Percentiles rank a stretch among this genome's conserved stretches.
phyloP scores from a whole-genome alignment of 768 basidiomycete species.

The Wakefieldia striispora region DNA sequence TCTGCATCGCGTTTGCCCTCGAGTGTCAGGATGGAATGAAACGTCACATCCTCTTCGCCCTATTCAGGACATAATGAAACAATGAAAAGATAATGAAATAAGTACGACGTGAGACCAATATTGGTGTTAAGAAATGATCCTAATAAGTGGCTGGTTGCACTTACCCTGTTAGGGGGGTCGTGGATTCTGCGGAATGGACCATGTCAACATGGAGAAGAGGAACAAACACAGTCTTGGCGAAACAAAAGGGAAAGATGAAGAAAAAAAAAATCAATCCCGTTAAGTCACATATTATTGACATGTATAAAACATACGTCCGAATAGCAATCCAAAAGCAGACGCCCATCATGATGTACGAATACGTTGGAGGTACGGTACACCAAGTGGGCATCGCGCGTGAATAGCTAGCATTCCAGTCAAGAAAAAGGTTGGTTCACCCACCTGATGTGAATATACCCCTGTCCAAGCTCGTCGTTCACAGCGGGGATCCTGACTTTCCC shows the following conservation, averaged over 20 bases:
- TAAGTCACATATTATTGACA: slow-evolving; percentile 9
- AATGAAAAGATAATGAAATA: neutral
- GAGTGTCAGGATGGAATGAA: slow-evolving; percentile 69
- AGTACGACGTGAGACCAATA: slow-evolving; percentile 3
- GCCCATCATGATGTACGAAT: neutral
- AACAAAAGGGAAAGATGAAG: neutral
- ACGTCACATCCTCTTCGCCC: slow-evolving; percentile 63
- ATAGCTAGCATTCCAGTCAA: neutral
- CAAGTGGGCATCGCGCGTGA: slow-evolving; percentile 1
- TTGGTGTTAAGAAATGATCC: neutral
- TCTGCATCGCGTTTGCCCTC: slow-evolving; percentile 49
- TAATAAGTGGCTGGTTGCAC: slow-evolving; percentile 14
- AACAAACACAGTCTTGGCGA: too few relatives aligned
- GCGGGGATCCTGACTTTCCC: slow-evolving; percentile 76
- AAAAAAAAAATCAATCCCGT: slow-evolving; percentile 5
- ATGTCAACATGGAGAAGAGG: too few relatives aligned
- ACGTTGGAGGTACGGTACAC: neutral
- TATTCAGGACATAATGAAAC: slow-evolving; percentile 26
- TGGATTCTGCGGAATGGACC: slow-evolving; percentile 52
- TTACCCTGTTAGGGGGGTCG: slow-evolving; percentile 69
- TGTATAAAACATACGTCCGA: slow-evolving; percentile 3
- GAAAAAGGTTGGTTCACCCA: slow-evolving; percentile 29
- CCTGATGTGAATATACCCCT: slow-evolving; percentile 73
- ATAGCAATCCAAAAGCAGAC: slow-evolving; percentile 7
- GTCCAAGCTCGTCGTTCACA: slow-evolving; percentile 56